Base-by-base conservation (phyloP, 140 eudicot species). In the Anethum foeniculum region DNA sequence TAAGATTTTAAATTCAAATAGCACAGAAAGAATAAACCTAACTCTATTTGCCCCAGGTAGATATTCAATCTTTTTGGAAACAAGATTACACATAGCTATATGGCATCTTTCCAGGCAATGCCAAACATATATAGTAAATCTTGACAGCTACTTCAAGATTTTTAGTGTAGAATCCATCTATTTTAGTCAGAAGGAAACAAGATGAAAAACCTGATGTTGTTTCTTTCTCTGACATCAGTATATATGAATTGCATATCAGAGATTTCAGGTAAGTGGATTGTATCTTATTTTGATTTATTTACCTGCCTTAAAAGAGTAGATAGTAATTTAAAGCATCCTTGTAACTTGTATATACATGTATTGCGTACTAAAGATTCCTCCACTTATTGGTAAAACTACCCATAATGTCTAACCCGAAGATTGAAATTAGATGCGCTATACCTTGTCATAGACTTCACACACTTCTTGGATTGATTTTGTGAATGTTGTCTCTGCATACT, bases 211-310 rank as follows among this genome's bases (percentile, higher is more conserved):
- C 97, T 44, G 54, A 58, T 71, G 82, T 94, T 58, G 81, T 58
- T 80, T 88, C 95, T 71, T 90, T 88, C 84, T 83, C 91, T 75
- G 99, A 95, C 78, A 87, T 92, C 83, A 92, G 97, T 78, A 85
- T 92, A 77, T 92, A 90, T 87, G 97, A 95, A 85, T 85, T 92
- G 84, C 97, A 95, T 87, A 81, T 95, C n/a, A 88, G 99, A 87
- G 97, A 95, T 85, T 95, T 95, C 92, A 95, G 99, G 99, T 90
- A 64, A 83, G 76, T 81, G 68, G 28, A 47, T 48, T 23, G 36
- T 28, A 19, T 54, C 68, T 74, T 79, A 56, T 46, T 15, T 79
- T 21, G 23, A 27, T 67, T 67, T 28, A 21, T 39, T 75, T 47
- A 8, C 52, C n/a, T 12, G 56, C 38, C 23, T 2, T 21, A 27